Conservation (phyloP, 768 basidiomycete species). For the Hericium alpestre region DNA sequence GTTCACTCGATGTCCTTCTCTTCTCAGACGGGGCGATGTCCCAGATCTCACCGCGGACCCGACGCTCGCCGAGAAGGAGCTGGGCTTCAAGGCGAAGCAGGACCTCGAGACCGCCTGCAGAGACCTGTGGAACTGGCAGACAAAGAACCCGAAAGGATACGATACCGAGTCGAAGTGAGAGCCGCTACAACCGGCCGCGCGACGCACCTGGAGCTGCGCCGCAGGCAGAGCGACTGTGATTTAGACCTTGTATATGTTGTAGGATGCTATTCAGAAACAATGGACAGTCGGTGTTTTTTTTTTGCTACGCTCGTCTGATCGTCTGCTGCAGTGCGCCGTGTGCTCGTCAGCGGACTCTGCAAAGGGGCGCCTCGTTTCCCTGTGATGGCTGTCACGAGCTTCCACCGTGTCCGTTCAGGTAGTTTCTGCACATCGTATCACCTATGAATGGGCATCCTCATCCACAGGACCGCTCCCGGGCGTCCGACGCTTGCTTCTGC, state of each 20-base stretch:
- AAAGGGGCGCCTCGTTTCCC: too few species aligned
- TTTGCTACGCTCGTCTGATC: not conserved
- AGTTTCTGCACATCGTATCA: not conserved
- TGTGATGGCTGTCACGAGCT: not conserved
- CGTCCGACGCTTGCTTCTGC: too few species aligned
- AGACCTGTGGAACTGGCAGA: slow-evolving; percentile 99
- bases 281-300: not conserved
- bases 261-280: not conserved
- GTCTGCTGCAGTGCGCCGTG: not conserved
- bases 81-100: slow-evolving; percentile 79
- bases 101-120: slow-evolving; percentile 87
- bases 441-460: not conserved
- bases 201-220: not conserved
- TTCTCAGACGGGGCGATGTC: slow-evolving; percentile 78
- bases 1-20: not conserved
- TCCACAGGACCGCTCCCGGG: not conserved
- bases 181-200: too few species aligned
- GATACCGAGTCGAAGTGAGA: slow-evolving; percentile 8
- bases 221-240: not conserved
- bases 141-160: slow-evolving; percentile 80
- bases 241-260: not conserved
- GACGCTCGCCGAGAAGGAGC: slow-evolving; percentile 78
- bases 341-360: too few species aligned
- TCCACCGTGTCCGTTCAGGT: not conserved
- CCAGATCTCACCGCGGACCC: slow-evolving; percentile 96